phyloP scores from a whole-genome alignment of 495 filamentous ascomycete species.

The Trichocladium antarcticum region DNA sequence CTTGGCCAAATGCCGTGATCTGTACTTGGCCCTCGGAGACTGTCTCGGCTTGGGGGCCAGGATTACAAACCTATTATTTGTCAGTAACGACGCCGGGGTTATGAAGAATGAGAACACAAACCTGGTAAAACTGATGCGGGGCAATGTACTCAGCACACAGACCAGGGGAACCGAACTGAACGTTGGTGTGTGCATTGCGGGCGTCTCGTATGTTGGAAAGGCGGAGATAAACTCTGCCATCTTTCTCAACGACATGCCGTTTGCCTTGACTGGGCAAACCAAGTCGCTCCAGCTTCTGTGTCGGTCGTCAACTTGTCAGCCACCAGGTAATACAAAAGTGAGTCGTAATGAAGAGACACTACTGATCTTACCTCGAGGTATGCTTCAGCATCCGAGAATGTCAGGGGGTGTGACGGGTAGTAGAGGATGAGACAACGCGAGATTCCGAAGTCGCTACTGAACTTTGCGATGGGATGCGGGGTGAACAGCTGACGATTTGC shows the following conservation, averaged over 20 bases:
- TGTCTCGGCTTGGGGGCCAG: constrained; percentile 10
- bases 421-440: constrained; percentile 32
- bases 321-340: neutral
- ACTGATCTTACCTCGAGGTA: constrained; percentile 28
- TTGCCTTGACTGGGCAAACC: constrained; percentile 23
- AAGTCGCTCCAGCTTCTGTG: constrained; percentile 26
- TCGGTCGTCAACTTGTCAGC: neutral
- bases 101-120: constrained; percentile 8
- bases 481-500: constrained; percentile 3
- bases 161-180: constrained; percentile 33
- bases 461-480: constrained; percentile 9
- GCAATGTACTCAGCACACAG: constrained; percentile 44
- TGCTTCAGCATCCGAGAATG: constrained; percentile 21
- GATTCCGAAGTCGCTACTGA: constrained; percentile 31
- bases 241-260: constrained; percentile 18
- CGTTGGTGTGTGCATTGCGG: constrained; percentile 35
- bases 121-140: constrained; percentile 32
- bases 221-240: constrained; percentile 40
- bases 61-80: neutral
- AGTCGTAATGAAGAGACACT: neutral
- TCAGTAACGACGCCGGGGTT: constrained; percentile 8
- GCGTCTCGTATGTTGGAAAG: constrained; percentile 50
- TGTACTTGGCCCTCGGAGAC: constrained; percentile 43
- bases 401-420: constrained; percentile 18
- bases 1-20: constrained; percentile 31